A percentile compares a stretch with the other conserved stretches of the same genome.
These are phyloP conservation scores for Sclerotinia sclerotiorum DNA, from an alignment of 2,329 filamentous ascomycete genomes.

Conservation along the genomic window DNA sequence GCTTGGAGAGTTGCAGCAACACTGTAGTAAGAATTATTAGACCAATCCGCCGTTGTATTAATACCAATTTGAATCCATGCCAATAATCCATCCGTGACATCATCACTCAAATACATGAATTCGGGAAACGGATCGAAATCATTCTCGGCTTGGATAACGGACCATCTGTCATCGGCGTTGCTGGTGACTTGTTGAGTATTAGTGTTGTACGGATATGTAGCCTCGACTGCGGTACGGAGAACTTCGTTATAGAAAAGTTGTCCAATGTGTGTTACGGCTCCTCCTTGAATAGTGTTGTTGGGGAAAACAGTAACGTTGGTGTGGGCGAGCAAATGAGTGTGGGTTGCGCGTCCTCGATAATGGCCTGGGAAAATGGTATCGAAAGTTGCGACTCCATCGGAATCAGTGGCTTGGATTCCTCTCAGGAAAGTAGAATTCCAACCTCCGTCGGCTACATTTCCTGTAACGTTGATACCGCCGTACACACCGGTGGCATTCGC, in stretches of 20 bases:
- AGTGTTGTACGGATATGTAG: constrained; percentile 45
- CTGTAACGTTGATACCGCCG: constrained; percentile 38
- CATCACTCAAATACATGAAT: constrained; percentile 53
- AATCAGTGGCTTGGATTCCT: constrained; percentile 45
- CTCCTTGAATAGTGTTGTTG: constrained; percentile 48
- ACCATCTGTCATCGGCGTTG: constrained; percentile 49
- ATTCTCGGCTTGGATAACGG: constrained; percentile 48
- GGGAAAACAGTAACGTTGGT: constrained; percentile 34
- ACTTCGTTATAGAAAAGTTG: constrained; percentile 60
- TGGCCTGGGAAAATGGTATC: constrained; percentile 48
- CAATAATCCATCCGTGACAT: constrained; percentile 48
- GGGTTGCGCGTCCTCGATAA: constrained; percentile 48
- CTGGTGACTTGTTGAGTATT: constrained; percentile 47
- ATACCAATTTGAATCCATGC: constrained; percentile 52
- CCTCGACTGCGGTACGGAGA: constrained; percentile 50
- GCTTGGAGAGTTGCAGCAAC: background rate
- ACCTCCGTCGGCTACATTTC: constrained; percentile 32
- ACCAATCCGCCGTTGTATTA: constrained; percentile 40
- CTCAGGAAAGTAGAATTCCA: constrained; percentile 42
- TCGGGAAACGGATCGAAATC: constrained; percentile 53
- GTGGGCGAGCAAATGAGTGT: constrained; percentile 48
- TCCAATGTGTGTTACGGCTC: constrained; percentile 54
- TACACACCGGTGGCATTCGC: constrained; percentile 45
- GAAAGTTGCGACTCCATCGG: constrained; percentile 45
- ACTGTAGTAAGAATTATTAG: background rate